Conservation (phyloP, 2,329 filamentous ascomycete genomes). For the Proliferodiscus dingleyae region DNA sequence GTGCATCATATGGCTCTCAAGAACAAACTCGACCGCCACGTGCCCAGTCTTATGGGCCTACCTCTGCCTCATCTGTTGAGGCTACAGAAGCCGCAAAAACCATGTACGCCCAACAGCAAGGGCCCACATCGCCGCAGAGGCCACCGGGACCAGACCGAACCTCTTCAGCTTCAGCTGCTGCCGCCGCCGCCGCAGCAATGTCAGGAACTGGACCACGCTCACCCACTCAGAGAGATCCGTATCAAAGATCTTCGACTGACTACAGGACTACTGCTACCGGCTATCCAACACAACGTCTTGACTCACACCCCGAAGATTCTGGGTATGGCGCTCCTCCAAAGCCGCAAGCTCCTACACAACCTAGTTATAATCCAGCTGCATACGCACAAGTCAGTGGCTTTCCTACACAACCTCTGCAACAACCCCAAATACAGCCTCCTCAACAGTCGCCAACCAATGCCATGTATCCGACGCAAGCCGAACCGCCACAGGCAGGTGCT, state of each 20-base stretch:
- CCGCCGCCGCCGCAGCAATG: slow-evolving; percentile 57
- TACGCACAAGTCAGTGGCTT: slow-evolving; percentile 62
- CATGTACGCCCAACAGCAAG: slow-evolving; percentile 46
- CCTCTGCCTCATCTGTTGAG: slow-evolving; percentile 42
- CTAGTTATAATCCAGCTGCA: slow-evolving; percentile 72
- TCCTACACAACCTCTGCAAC: slow-evolving; percentile 37
- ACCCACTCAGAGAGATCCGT: slow-evolving; percentile 23
- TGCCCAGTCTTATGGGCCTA: slow-evolving; percentile 33
- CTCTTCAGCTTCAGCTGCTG: slow-evolving; percentile 46
- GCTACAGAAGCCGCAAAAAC: slow-evolving; percentile 60
- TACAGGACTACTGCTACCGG: slow-evolving; percentile 20
- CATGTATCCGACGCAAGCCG: slow-evolving; percentile 27
- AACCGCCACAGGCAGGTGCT: slow-evolving; percentile 25
- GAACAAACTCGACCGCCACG: slow-evolving; percentile 27
- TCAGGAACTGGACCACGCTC: slow-evolving; percentile 33
- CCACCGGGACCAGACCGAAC: slow-evolving; percentile 48
- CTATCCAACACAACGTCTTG: slow-evolving; percentile 19
- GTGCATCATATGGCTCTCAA: slow-evolving; percentile 26
- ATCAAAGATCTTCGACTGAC: slow-evolving; percentile 27
- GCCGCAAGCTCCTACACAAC: slow-evolving; percentile 44
- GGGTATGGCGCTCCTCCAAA: slow-evolving; percentile 29
- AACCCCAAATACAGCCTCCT: slow-evolving; percentile 36
- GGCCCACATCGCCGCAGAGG: slow-evolving; percentile 33
- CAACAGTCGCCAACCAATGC: slow-evolving; percentile 30
- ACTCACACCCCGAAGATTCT: slow-evolving; percentile 22